Evolutionary conservation across 768 basidiomycete genomes (phyloP), one percentile per base, ranked within the genome.

Genomic region (Tulasnella sp.): DNA sequence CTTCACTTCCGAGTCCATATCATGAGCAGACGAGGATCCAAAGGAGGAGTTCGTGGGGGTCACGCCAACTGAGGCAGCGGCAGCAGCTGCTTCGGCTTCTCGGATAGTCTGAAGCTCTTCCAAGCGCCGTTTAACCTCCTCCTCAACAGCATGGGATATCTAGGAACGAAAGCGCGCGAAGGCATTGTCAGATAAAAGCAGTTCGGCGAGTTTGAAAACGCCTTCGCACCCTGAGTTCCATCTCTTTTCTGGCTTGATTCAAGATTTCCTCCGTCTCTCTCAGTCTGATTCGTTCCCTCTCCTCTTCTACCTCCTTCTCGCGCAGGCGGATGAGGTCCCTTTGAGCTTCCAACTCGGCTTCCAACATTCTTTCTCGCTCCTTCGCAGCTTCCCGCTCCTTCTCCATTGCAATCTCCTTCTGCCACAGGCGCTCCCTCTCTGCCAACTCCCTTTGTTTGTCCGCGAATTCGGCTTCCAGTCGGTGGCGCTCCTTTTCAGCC

Each of bases 131-230:
- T 91, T 90, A 77, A 93, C 93, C 84, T 95, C 93, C 9, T 87
- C 89, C 87, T 94, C 92, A 42, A 95, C 94, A 11, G 91, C 92
- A 82, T 87, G 90, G 73, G 92, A 90, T 79, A 95, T 94, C 93
- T 93, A 83, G 31, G 9, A 16, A 31, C 46, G 46, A 48, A 48
- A 31, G 58, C 4, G 9, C 64, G 34, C 31, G 37, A 60, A 12
- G 75, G 72, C 46, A 41, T 81, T 77, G 41, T 81, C 76, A 22
- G 46, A 77, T 72, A 28, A 11, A 72, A 42, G 79, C 58, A 54
- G 46, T 81, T 22, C 41, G 18, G 9, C 34, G 74, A 22, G 77
- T 40, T 28, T 77, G 82, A 78, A 82, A 54, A 75, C 77, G 41
- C 46, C 64, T 34, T 50, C 89, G n/a, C 83, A 92, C 94, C 86